Base-by-base conservation (phyloP, 306 rosid genomes). In the Fagus sylvatica region DNA sequence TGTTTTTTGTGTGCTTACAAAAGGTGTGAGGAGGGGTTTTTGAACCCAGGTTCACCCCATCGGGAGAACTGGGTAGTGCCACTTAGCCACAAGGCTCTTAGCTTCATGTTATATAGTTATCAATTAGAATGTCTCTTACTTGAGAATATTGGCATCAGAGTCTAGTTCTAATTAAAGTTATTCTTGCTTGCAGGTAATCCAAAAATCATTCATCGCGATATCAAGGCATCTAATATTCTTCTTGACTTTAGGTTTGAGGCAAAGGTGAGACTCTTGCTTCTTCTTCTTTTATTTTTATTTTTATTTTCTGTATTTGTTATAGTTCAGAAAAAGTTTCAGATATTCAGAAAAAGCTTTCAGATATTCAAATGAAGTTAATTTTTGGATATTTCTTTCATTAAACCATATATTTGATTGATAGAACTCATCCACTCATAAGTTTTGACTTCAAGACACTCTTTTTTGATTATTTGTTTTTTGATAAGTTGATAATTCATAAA, bases 181-280 rank as follows among this genome's bases (percentile, higher is more conserved):
- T 54, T 60, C 16, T 19, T 37, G 49, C 57, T 55, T 83, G 61
- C 82, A 90, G 90, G 92, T 84, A 78, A 84, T 53, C 90, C 89
- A 7, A 85, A 71, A 81, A 84, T 88, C 80, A 84, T 90, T 74
- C 95, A 90, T 66, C 92, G 95, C 2, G 92, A 88, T 69, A 90
- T 90, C 81, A 90, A 90, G 84, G 92, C 89, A 34, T 81, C 95
- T 9, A 90, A 90, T 76, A 86, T 90, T 75, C 95, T 90, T 77
- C 81, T 88, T 72, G 88, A 90, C 82, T 61, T 72, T 28, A 68
- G 67, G 43, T 90, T 90, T 68, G 89, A 88, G 76, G 88, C 90
- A 42, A 88, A 86, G 90, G 95, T 86, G 73, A 68, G 53, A 69
- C 55, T 54, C 75, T 0, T 33, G 62, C 43, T 62, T 0, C 15